phyloP scores from a whole-genome alignment of 2,329 filamentous ascomycete species.

The Pochonia chlamydosporia region DNA sequence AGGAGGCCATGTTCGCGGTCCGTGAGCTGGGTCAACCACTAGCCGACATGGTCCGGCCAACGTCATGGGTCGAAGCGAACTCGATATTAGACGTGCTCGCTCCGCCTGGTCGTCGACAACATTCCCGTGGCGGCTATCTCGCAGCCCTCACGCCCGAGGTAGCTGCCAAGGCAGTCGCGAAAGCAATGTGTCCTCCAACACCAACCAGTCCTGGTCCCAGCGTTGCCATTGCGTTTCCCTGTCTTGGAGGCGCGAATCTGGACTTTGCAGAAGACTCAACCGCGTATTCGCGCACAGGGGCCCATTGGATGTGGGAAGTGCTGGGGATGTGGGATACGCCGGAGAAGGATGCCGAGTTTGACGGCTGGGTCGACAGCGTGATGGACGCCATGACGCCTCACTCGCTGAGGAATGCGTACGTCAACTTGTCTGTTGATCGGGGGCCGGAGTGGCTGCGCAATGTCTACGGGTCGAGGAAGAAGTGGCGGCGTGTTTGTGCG shows the following conservation, averaged over 20 bases:
- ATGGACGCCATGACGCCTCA: neutral
- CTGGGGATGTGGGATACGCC: slow-evolving; percentile 1
- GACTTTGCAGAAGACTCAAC: neutral
- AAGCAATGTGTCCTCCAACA: neutral
- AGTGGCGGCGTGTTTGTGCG: slow-evolving; percentile 4
- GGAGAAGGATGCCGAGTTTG: slow-evolving; percentile 1
- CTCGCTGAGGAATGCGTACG: neutral
- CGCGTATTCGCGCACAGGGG: neutral
- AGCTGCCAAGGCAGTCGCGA: neutral
- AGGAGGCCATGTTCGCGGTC: neutral
- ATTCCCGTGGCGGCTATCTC: neutral
- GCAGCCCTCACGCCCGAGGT: neutral
- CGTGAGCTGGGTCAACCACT: neutral
- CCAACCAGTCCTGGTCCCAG: neutral
- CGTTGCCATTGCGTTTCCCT: neutral
- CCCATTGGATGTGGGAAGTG: neutral
- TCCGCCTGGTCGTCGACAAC: neutral
- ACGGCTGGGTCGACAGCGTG: neutral
- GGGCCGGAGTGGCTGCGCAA: slow-evolving; percentile 2
- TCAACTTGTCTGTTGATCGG: neutral
- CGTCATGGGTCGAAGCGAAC: neutral
- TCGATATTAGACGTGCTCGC: slow-evolving; percentile 1
- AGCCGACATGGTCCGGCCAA: neutral
- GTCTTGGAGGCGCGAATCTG: neutral
- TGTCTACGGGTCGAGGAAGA: slow-evolving; percentile 1